Base-by-base conservation (phyloP, 2,329 filamentous ascomycete genomes). In the Simplicillium sp. region DNA sequence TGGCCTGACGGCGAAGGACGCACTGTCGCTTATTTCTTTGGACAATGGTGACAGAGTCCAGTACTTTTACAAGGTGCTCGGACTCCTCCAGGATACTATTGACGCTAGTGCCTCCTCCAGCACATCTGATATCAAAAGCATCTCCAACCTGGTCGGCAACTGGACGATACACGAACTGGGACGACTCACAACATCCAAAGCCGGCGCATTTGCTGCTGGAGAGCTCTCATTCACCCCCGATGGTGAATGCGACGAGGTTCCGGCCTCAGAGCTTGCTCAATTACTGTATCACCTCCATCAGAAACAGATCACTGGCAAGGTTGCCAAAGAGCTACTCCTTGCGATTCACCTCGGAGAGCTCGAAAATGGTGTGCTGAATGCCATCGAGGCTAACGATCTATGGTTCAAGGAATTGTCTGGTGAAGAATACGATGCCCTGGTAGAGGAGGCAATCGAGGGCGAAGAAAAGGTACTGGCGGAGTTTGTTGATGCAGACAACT, bases 41-140 rank as follows among this genome's bases (percentile, higher is more conserved):
- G 85, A 97, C 47, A 76, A 83, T 41, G 89, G 89, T 7, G 80
- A 80, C 7, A 75, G 89, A 34, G 65, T 92, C 4, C 82, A 95
- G 49, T 96, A 89, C 59, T 94, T 88, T 54, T 81, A 84, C 54
- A 71, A 76, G 18, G 75, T 87, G 0, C 67, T 85, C 1, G 65
- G 70, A 3, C 55, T 58, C 2, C 53, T 82, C 1, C 58, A 65
- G 36, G 44, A 51, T 4, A 53, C 51, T 39, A 37, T 59, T 38
- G 38, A 47, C 2, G 44, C 40, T 32, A 11, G 46, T 45, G n/a
- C 39, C 46, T 2, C 18, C 2, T 12, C 39, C 12, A 25, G 20
- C 20, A 25, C 20, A 9, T 49, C 53, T 2, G 51, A 59, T 4
- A 44, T 59, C 33, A 59, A 61, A 29, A 52, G 48, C 1, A 64